phyloP scores from a whole-genome alignment of 176 grass and related monocot species.

The Tillandsia fasciculata region DNA sequence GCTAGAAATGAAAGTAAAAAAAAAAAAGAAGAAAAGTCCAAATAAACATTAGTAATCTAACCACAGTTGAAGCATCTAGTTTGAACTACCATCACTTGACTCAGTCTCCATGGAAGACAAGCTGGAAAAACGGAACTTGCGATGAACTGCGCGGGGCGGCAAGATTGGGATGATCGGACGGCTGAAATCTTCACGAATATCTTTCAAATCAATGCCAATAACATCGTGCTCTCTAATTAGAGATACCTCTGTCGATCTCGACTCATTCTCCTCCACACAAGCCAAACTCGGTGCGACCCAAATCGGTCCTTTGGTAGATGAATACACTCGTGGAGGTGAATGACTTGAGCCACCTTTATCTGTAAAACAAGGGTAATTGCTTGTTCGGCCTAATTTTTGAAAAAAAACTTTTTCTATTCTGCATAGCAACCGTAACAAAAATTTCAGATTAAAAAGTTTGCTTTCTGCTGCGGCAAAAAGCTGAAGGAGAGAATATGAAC shows the following conservation, averaged over 20 bases:
- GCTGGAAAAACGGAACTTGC: background rate
- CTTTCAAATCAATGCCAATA: constrained; percentile 9
- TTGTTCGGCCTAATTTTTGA: background rate
- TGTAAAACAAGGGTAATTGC: too few relatives aligned
- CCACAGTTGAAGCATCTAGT: background rate
- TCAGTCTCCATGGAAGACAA: constrained; percentile 1
- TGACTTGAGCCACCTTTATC: constrained; percentile 1
- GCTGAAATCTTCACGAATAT: background rate
- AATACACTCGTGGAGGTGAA: constrained; percentile 8
- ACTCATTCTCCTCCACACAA: constrained; percentile 22
- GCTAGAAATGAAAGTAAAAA: too few relatives aligned
- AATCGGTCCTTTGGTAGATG: constrained; percentile 1
- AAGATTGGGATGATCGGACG: background rate
- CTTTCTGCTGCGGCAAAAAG: too few relatives aligned
- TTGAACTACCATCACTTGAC: constrained; percentile 13
- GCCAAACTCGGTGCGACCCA: constrained; percentile 21
- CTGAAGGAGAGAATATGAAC: too few relatives aligned
- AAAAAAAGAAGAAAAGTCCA: too few relatives aligned
- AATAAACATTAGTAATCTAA: too few relatives aligned
- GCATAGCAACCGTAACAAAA: too few relatives aligned
- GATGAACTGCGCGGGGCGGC: background rate
- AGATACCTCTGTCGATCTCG: constrained; percentile 16
- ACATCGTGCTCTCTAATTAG: constrained; percentile 17
- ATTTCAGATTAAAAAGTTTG: too few relatives aligned
- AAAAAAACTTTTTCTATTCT: background rate